Percentiles rank a stretch among this genome's conserved stretches.
Evolutionary conservation across 2,329 filamentous ascomycete species (phyloP).

Genomic region (Microdochium paspali): DNA sequence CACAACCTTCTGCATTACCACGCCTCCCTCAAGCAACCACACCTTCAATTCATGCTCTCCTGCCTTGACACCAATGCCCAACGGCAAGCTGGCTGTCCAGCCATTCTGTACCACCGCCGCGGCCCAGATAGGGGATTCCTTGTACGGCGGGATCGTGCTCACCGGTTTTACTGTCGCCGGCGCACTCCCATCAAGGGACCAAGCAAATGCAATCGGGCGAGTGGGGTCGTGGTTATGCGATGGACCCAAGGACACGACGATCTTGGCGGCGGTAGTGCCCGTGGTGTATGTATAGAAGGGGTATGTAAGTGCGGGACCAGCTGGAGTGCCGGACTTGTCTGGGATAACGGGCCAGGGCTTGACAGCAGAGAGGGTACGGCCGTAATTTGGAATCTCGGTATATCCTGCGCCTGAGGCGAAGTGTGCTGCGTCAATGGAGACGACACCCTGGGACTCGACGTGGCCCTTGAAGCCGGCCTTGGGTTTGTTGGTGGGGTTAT

Average conservation of each 20-base stretch:
- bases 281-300: constrained; percentile 51
- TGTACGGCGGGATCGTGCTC: neutral
- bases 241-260: neutral
- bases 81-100: neutral
- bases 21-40: constrained; percentile 40
- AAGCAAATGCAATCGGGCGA: neutral
- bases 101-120: neutral
- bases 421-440: constrained; percentile 45
- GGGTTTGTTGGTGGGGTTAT: constrained; percentile 39
- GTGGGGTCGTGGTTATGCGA: constrained; percentile 1
- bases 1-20: constrained; percentile 47
- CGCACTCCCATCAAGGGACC: neutral
- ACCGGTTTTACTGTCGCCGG: neutral
- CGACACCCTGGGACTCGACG: constrained; percentile 49
- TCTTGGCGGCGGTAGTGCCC: constrained; percentile 24
- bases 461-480: constrained; percentile 49
- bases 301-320: constrained; percentile 48
- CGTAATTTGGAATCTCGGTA: constrained; percentile 40
- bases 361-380: constrained; percentile 48
- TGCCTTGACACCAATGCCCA: constrained; percentile 18
- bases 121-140: neutral
- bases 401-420: constrained; percentile 20
- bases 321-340: constrained; percentile 37
- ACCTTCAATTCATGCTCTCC: constrained; percentile 39
- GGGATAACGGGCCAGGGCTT: constrained; percentile 36